A percentile compares a stretch with the other conserved stretches of the same genome.
phyloP scores from a whole-genome alignment of 2,329 filamentous ascomycete genomes.

The Diaporthe caulivora region DNA sequence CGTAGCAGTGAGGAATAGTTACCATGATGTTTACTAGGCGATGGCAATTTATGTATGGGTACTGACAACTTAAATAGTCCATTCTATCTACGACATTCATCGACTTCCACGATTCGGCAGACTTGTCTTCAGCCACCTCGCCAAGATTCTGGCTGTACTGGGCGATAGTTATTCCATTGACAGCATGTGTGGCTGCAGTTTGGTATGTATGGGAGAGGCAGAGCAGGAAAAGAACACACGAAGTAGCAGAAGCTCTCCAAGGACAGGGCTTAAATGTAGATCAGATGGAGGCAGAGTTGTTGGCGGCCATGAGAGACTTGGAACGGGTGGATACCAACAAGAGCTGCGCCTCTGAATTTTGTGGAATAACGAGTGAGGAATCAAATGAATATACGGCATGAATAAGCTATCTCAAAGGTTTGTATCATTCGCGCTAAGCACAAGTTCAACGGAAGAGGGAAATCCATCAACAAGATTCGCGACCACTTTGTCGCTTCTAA shows the following conservation, averaged over 20 bases:
- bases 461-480: neutral
- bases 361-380: no score
- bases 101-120: neutral
- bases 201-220: neutral
- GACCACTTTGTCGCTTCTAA: neutral
- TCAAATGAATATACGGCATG: no score
- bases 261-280: neutral
- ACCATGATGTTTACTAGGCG: no score
- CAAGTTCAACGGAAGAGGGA: no score
- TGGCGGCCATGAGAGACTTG: no score
- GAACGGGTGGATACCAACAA: no score
- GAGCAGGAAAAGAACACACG: neutral
- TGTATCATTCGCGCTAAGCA: no score
- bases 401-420: no score
- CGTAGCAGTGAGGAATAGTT: neutral
- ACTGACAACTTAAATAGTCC: neutral
- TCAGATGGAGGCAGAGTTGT: neutral
- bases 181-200: neutral
- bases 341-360: no score
- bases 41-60: no score
- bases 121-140: neutral
- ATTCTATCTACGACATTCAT: neutral
- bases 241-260: neutral
- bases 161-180: neutral
- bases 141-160: neutral